Base-by-base conservation (phyloP, 2,329 filamentous ascomycete genomes). In the Rhynchosporium secalis region DNA sequence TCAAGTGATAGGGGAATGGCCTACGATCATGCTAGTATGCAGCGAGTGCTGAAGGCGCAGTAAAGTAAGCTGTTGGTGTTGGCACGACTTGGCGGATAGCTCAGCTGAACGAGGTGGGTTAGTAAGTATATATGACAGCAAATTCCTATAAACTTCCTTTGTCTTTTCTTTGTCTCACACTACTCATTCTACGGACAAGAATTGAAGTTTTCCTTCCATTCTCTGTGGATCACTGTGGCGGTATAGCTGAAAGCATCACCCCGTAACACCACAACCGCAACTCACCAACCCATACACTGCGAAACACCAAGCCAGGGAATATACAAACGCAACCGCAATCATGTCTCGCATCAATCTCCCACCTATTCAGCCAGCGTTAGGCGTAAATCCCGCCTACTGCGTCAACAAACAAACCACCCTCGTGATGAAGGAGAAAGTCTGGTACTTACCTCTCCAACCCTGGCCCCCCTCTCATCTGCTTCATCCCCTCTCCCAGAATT, bases 391-490 rank as follows among this genome's bases (percentile, higher is more conserved):
- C 40, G 41, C 56, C 51, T 71, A 66, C 66, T 71, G 67, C 61
- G 61, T 68, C 1, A 58, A 62, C 36, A 66, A 69, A 31, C 66
- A 72, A 66, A 70, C 67, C 9, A 84, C 81, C 2, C 75, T 90
- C 6, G 71, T 84, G 1, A 76, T 90, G 55, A 83, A 81, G 68
- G 86, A 89, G 70, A 86, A 85, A 68, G 77, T 87, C 20, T 72
- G 86, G 62, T 87, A 62, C 33, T 31, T 40, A 13, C 4, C 45
- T 6, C 13, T 31, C 41, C 45, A n/a, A 28, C 43, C 41, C 43
- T 29, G n/a, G 3, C 29, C n/a, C 26, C 41, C 20, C 33, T 45
- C 57, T 31, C n/a, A 45, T 31, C 38, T 20, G n/a, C 12, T 52
- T n/a, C 48, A 15, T 28, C 9, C 31, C 33, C n/a, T 41, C 43